Evolutionary conservation across 441 rosid genomes (phyloP), one percentile per base, ranked within the genome.

Genomic region (Pelargonium myrrhifolium): DNA sequence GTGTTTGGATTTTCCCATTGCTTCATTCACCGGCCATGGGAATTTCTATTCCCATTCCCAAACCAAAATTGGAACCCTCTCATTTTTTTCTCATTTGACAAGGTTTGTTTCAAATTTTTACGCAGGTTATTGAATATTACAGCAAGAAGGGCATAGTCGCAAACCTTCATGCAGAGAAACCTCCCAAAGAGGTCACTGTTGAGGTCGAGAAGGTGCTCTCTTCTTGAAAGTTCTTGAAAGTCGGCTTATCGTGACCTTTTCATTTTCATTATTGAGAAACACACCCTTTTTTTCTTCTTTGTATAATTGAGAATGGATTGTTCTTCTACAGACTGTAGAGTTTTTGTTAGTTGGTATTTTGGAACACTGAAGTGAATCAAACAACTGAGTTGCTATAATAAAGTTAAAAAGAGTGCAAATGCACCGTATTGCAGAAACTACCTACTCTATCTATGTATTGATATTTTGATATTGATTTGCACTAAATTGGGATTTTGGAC

Each of bases 191-290:
- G 70, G 87, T 87, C 59, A 81, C 82, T 0, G 70, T 79, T 58
- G 86, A 85, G 76, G 89, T 87, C 68, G 72, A 85, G 71, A 87
- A 85, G 65, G 83, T 76, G 43, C 71, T 83, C 28, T 87, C 89
- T 20, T 79, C 69, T 49, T 49, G 55, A 49, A n/a, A 12, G 55
- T n/a, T 8, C n/a, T n/a, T n/a, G n/a, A n/a, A n/a, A n/a, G n/a
- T n/a, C n/a, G 15, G 55, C 18, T 49, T n/a, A n/a, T 49, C n/a
- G 55, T 49, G 6, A 12, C 55, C 39, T 35, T 35, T 14, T 49
- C 18, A 49, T 49, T 49, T 49, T 49, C 17, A 49, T 4, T 15
- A n/a, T 49, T 17, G 18, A 49, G 18, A 49, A 35, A 35, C 39
- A 49, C 55, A 49, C 55, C 17, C n/a, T n/a, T 43, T 9, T 6